phyloP scores from a whole-genome alignment of 2,329 filamentous ascomycete species.

The Aspergillus sclerotialis region DNA sequence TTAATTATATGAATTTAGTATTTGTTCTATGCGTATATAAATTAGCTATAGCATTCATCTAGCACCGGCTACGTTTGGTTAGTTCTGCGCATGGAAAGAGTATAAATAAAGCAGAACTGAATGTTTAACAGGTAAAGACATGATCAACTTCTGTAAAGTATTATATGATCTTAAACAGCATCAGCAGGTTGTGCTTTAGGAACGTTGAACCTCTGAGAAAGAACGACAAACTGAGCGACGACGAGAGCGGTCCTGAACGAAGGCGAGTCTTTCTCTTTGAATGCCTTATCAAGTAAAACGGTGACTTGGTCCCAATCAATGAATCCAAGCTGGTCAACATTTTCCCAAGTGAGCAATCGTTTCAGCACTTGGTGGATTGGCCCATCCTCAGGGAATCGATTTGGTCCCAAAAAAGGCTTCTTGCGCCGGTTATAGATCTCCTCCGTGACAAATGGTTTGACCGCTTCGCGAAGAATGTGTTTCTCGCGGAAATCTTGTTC shows the following conservation, averaged over 20 bases:
- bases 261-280: not conserved
- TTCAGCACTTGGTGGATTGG: not conserved
- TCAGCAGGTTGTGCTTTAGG: not conserved
- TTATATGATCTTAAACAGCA: too few species aligned
- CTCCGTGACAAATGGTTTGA: slow-evolving; percentile 4
- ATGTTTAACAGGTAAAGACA: too few species aligned
- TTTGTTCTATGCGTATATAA: too few species aligned
- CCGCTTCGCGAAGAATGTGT: slow-evolving; percentile 3
- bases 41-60: too few species aligned
- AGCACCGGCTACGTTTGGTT: too few species aligned
- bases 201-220: not conserved
- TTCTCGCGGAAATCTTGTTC: slow-evolving; percentile 1
- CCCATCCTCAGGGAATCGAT: not conserved
- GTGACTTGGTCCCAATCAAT: not conserved
- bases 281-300: not conserved
- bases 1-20: too few species aligned
- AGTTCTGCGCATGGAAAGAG: too few species aligned
- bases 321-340: not conserved
- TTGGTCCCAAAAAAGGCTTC: not conserved
- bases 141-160: too few species aligned
- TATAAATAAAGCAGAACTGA: too few species aligned
- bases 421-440: slow-evolving; percentile 3
- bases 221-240: not conserved
- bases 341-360: not conserved
- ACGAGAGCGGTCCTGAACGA: not conserved